Evolutionary conservation across 192 early-diverging fungal genomes (phyloP), one percentile per base, ranked within the genome.

Genomic region (Coemansia sp.): DNA sequence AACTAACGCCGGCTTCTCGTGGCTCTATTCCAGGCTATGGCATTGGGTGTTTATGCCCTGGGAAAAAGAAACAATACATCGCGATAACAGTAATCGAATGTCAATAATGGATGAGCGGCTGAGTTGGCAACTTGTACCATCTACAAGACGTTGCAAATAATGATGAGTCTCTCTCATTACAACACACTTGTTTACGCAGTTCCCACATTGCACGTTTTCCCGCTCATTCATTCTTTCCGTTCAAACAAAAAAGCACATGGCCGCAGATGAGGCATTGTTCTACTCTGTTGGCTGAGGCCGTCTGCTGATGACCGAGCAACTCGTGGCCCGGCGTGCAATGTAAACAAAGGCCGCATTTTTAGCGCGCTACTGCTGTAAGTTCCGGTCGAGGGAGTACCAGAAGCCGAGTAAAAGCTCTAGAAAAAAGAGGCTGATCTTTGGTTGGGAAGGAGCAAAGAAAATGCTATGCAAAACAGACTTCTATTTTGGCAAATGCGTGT

Each of bases 241-340:
- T 42, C n/a, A 37, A 21, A 23, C 24, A 23, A 8, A 54, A 2
- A 36, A 37, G 54, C 54, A 48, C 46, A 48, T 48, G 46, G 46
- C 46, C n/a, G 18, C 46, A 48, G 40, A 56, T 56, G 34, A 3
- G 34, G 54, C 54, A 56, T 56, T 56, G 54, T 56, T 56, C 54
- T 56, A 31, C 28, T 31, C 5, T 31, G 28, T 31, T 31, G 28
- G 34, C 46, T 48, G 46, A 5, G 17, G 15, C 6, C 46, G 34
- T 56, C 54, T 56, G 54, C 54, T 56, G 54, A 56, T 56, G 28
- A 36, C 54, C 54, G 54, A 56, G 34, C 54, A 36, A 56, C 54
- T 36, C 54, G 54, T 56, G 54, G 54, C 52, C 52, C n/a, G 15
- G 25, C 36, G 54, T 36, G 54, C 34, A 21, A 17, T 7, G 46